Evolutionary conservation across 1,284 basidiomycete species (phyloP), one percentile per base, ranked within the genome.

Genomic region (Trichosporon asahii): DNA sequence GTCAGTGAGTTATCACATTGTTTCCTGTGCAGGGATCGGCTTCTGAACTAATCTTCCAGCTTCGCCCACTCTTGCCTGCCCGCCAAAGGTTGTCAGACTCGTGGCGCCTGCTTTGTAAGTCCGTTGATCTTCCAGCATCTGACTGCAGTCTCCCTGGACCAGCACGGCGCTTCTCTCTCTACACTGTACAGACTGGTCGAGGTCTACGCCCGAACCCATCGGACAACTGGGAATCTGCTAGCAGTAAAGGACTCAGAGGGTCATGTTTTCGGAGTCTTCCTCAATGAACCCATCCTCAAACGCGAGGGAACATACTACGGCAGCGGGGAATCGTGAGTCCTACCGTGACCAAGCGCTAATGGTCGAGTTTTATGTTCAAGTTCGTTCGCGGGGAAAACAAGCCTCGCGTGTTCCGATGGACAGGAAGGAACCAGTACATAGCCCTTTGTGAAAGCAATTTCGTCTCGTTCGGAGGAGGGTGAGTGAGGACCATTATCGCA

Each of bases 381-480:
- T 80, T 76, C 55, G 74, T 76, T 18, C 63, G 76, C 40, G 77
- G 84, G 40, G 82, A 82, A 23, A 66, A 60, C 55, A 61, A 44
- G 81, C 85, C 14, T 79, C 93, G 55, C 83, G 87, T 92, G 29
- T 98, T 88, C 85, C 89, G 87, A 57, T 95, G 94, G 90, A 95
- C 95, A 0, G 94, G 94, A 0, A 88, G 85, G 79, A 98, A 98
- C 79, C 90, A 91, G 71, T 98, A 98, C 78, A 90, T 97, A 68
- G 90, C 93, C 23, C 85, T 97, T 2, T 94, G 93, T 80, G 93
- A 95, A 75, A 84, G 87, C 0, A 86, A 88, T 53, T 92, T 89
- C 76, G 86, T 95, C 73, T 94, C 92, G 0, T 93, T 96, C 78
- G 94, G 94, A 6, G 94, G 94, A 76, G 94, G 94, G 93, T 94